Evolutionary conservation across 805 yeast species (phyloP).

Genomic region (Metschnikowia santaceciliae): DNA sequence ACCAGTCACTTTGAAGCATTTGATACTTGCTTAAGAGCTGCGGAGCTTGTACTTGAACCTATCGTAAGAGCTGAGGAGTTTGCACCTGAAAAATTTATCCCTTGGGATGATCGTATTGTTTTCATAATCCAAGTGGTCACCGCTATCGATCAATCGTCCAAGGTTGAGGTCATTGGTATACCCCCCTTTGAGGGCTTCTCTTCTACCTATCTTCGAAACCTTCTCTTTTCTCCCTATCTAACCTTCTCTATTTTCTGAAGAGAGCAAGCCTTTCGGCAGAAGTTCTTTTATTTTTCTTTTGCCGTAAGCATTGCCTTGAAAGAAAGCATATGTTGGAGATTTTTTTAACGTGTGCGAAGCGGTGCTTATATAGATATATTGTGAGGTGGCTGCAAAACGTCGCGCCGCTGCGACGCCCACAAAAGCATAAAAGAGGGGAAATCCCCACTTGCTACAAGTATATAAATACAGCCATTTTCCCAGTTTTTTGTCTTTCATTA

Average conservation of each 20-base stretch:
- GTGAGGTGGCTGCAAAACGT: too few relatives aligned
- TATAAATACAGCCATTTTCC: too few relatives aligned
- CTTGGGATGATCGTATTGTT: conserved; percentile 40
- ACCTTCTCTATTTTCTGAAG: too few relatives aligned
- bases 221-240: too few relatives aligned
- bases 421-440: background rate
- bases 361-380: too few relatives aligned
- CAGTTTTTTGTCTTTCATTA: too few relatives aligned
- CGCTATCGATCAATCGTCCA: conserved; percentile 57
- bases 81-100: conserved; percentile 53
- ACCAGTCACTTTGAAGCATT: conserved; percentile 75
- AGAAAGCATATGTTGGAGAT: too few relatives aligned
- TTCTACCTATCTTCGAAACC: conserved; percentile 33
- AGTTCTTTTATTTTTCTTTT: too few relatives aligned
- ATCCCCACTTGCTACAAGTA: background rate
- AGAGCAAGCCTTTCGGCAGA: too few relatives aligned
- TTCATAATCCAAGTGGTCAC: conserved; percentile 72
- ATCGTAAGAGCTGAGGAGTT: conserved; percentile 58
- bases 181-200: conserved; percentile 42
- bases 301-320: too few relatives aligned
- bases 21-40: conserved; percentile 45
- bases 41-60: conserved; percentile 77
- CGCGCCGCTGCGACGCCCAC: background rate
- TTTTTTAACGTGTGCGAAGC: too few relatives aligned
- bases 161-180: conserved; percentile 10